A percentile compares a stretch with the other conserved stretches of the same genome.
phyloP scores from a whole-genome alignment of 345 rosid genomes.

The Rhodamnia argentea region DNA sequence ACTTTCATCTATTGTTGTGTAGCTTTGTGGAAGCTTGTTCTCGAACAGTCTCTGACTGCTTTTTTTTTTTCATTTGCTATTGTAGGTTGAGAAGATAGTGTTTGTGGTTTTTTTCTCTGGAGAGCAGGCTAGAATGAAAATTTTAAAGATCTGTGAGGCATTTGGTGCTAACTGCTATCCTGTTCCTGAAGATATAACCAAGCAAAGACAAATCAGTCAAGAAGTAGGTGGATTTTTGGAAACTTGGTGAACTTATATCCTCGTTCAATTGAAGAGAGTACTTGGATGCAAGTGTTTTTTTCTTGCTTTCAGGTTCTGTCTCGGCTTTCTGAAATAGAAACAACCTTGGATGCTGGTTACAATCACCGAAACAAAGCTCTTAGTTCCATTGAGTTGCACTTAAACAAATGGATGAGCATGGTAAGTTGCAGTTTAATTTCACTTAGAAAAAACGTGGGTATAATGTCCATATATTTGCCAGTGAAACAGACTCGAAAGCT shows the following conservation, averaged over 20 bases:
- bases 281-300: conserved; percentile 1
- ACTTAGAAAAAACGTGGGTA: not conserved
- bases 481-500: not conserved
- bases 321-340: conserved; percentile 87
- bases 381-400: conserved; percentile 52
- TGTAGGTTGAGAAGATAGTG: conserved; percentile 78
- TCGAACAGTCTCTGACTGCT: not conserved
- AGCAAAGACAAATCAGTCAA: conserved; percentile 80
- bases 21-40: not conserved
- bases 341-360: conserved; percentile 82
- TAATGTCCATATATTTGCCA: not conserved
- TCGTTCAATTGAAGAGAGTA: not conserved
- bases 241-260: not conserved
- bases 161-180: conserved; percentile 96
- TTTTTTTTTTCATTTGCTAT: not conserved
- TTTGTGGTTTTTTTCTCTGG: conserved; percentile 97
- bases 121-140: conserved; percentile 88
- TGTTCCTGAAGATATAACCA: conserved; percentile 77
- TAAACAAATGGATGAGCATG: conserved; percentile 72
- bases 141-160: conserved; percentile 88
- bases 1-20: not conserved
- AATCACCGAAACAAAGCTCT: conserved; percentile 75
- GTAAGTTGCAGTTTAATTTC: conserved; percentile 16
- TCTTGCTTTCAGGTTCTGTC: conserved; percentile 55
- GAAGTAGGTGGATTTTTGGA: conserved; percentile 44